Base-by-base conservation (phyloP, 768 basidiomycete species). In the Boletus pseudopeckii region DNA sequence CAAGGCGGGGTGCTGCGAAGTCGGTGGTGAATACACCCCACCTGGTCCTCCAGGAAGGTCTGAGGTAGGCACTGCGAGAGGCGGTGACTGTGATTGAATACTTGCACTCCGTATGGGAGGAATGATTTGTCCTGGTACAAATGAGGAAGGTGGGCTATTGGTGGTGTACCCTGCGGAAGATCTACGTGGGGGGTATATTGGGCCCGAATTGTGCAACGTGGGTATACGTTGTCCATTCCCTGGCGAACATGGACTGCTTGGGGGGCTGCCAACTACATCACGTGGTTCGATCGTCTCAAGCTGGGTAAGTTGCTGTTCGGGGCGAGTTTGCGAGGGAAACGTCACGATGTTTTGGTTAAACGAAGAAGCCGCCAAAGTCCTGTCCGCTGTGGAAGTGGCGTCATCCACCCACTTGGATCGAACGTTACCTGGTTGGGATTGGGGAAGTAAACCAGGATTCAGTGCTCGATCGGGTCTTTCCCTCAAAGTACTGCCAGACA, bases 31-130 rank as follows among this genome's bases (percentile, higher is more conserved):
- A 45, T 59, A 47, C 15, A 59, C 24, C 13, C 60, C 42, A 17
- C 49, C 46, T 9, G 67, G 66, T 47, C 56, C 48, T 34, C 44
- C 51, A 30, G 66, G 39, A 54, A 45, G 62, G 15, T 62, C 67
- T 44, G 48, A 66, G 52, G 42, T 64, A 58, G 54, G 58, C 13
- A 38, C 43, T 46, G 47, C 53, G 59, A 52, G 61, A 65, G 41
- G 69, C 36, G 55, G 67, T 53, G 56, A 63, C 42, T 48, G 66
- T 43, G 50, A 53, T 63, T 47, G 66, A 59, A 54, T 70, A 43
- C 74, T 73, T 9, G 71, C 61, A 61, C 71, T 75, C 56, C 79
- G 71, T 14, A 65, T 42, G 32, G 77, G 74, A n/a, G 74, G 71
- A 20, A 75, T 56, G 15, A 69, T 54, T 51, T 71, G 70, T 38